Conservation (phyloP, 2,329 filamentous ascomycete species). For the Trichoderma afroharzianum region DNA sequence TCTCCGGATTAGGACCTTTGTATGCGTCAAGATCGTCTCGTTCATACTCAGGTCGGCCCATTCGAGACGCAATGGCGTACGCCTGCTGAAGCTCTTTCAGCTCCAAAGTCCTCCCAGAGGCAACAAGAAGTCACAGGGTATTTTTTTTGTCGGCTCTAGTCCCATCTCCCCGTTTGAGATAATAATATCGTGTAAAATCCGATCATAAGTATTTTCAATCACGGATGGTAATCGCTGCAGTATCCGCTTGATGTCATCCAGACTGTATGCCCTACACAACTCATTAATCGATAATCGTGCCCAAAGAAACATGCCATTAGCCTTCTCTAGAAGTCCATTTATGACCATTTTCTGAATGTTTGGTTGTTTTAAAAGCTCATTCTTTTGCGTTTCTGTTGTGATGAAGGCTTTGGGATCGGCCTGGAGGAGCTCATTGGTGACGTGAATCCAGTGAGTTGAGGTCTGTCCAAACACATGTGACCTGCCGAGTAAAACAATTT, state of each 20-base stretch:
- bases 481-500: neutral
- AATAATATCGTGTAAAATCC: neutral
- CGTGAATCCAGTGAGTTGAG: neutral
- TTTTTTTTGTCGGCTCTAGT: neutral
- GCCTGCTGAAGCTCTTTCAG: neutral
- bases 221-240: neutral
- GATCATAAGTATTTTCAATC: neutral
- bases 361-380: neutral
- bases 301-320: neutral
- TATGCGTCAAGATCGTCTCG: neutral
- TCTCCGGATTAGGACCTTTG: neutral
- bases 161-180: neutral
- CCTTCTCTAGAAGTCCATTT: neutral
- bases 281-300: neutral
- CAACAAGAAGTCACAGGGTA: neutral
- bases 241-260: neutral
- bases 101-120: neutral
- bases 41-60: neutral
- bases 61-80: neutral
- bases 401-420: neutral
- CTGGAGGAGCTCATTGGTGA: neutral
- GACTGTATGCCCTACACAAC: neutral
- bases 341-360: neutral
- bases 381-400: neutral
- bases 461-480: neutral